Evolutionary conservation across 257 asterid genomes (phyloP).

Genomic region (Fraxinus anomala): DNA sequence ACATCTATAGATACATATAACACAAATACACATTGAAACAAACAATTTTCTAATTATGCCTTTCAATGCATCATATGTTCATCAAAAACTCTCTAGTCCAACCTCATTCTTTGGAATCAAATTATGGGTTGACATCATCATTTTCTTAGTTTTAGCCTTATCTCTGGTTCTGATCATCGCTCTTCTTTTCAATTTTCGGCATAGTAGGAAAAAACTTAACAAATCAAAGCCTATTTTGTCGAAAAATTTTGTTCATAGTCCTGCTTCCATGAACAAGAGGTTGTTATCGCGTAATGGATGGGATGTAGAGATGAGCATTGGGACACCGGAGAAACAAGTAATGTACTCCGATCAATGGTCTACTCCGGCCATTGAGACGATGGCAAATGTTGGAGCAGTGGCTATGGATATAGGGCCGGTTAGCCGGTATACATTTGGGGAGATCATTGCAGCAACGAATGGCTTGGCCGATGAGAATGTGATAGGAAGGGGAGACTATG

Average conservation of each 20-base stretch:
- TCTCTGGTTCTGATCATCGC: conserved; percentile 22
- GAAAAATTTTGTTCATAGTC: not conserved
- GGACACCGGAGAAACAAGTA: conserved; percentile 33
- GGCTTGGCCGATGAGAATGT: conserved; percentile 38
- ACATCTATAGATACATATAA: not conserved
- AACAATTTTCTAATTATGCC: conserved; percentile 23
- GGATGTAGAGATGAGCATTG: conserved; percentile 39
- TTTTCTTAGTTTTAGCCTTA: conserved; percentile 28
- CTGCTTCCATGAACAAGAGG: conserved; percentile 37
- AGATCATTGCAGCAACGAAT: conserved; percentile 51
- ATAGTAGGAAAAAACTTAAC: not conserved
- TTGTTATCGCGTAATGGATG: conserved; percentile 34
- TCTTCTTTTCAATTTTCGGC: conserved; percentile 22
- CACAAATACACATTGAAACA: not conserved
- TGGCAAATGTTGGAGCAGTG: not conserved
- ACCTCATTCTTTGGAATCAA: conserved; percentile 41
- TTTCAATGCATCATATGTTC: conserved; percentile 23
- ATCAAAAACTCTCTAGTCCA: conserved; percentile 33
- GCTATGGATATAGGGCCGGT: conserved; percentile 9
- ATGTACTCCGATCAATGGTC: conserved; percentile 22
- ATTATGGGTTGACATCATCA: conserved; percentile 41
- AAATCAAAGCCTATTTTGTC: not conserved
- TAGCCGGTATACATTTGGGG: conserved; percentile 30
- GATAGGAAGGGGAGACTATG: conserved; percentile 53
- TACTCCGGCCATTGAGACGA: not conserved